These are phyloP conservation scores for Trypanosomatidae sp. DNA, from an alignment of 208 protist species.

Conservation along the genomic window DNA sequence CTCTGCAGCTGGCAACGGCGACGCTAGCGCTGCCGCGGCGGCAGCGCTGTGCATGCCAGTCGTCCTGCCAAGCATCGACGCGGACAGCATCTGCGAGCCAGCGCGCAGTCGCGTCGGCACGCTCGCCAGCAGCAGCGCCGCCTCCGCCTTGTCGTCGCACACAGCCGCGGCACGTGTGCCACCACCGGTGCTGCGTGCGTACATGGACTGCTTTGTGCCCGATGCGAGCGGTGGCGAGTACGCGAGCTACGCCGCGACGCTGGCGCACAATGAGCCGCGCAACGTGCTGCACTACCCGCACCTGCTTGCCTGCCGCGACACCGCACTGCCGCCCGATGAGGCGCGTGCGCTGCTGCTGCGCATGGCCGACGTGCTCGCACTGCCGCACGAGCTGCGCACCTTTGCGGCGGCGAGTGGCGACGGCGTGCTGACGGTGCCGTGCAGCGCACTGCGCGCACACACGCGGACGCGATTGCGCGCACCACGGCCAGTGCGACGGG, in stretches of 20 bases:
- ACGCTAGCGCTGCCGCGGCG: neutral
- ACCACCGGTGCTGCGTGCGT: slow-evolving; percentile 26
- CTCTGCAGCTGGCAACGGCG: too few relatives aligned
- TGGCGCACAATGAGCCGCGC: too few relatives aligned
- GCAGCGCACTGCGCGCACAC: slow-evolving; percentile 24
- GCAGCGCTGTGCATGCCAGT: slow-evolving; percentile 8
- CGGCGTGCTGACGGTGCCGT: neutral
- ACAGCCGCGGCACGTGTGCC: slow-evolving; percentile 14
- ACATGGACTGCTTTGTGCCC: slow-evolving; percentile 52
- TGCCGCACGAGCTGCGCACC: neutral
- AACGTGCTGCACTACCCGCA: slow-evolving; percentile 68
- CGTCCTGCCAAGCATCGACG: slow-evolving; percentile 62
- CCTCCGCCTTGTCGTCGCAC: slow-evolving; percentile 2
- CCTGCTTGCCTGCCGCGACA: slow-evolving; percentile 16
- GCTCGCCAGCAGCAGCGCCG: neutral
- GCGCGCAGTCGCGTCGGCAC: slow-evolving; percentile 3
- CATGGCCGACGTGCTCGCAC: too few relatives aligned
- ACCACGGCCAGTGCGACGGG: slow-evolving; percentile 38
- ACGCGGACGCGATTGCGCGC: slow-evolving; percentile 17
- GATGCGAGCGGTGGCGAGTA: neutral
- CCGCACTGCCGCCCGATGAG: neutral
- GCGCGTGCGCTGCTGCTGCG: neutral
- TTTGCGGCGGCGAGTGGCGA: neutral
- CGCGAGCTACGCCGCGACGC: neutral
- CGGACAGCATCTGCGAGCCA: slow-evolving; percentile 29